Percentiles rank a stretch among this genome's conserved stretches.
Evolutionary conservation across 345 rosid species (phyloP).

Genomic region (Eucalyptus caleyi): DNA sequence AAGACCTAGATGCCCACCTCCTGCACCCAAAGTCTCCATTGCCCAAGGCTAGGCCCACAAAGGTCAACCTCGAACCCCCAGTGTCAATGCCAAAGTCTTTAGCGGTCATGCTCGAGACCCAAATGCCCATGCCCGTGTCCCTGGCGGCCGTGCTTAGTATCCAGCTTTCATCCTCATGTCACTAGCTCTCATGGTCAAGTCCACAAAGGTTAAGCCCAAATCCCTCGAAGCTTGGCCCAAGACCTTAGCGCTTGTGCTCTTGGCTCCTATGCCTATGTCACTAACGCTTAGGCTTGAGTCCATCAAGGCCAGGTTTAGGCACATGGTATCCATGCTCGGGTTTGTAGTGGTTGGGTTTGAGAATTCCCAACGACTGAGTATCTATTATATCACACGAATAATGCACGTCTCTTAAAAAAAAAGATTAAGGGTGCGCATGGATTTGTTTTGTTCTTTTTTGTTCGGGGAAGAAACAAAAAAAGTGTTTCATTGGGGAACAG

Average conservation of each 20-base stretch:
- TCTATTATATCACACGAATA: not conserved
- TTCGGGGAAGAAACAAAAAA: too few relatives aligned
- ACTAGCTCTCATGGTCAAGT: not conserved
- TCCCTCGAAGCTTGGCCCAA: not conserved
- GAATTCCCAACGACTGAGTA: not conserved
- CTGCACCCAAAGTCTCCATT: not conserved
- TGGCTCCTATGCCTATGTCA: not conserved
- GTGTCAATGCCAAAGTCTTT: not conserved
- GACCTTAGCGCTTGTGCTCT: not conserved
- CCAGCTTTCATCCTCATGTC: rapidly evolving
- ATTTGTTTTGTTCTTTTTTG: too few relatives aligned
- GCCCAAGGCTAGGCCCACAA: not conserved
- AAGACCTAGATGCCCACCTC: not conserved
- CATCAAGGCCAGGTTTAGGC: rapidly evolving
- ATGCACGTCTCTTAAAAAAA: not conserved
- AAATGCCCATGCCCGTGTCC: not conserved
- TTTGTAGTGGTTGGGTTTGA: rapidly evolving
- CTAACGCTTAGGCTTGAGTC: not conserved
- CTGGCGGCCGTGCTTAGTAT: rapidly evolving
- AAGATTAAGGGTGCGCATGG: too few relatives aligned
- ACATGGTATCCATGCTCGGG: not conserved
- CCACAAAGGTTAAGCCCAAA: not conserved
- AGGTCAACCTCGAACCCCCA: not conserved
- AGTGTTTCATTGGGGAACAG: too few relatives aligned
- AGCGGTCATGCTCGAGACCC: not conserved